Evolutionary conservation across 148 eudicot species (phyloP), one percentile per base, ranked within the genome.

Genomic region (Dianthus caryophyllus): DNA sequence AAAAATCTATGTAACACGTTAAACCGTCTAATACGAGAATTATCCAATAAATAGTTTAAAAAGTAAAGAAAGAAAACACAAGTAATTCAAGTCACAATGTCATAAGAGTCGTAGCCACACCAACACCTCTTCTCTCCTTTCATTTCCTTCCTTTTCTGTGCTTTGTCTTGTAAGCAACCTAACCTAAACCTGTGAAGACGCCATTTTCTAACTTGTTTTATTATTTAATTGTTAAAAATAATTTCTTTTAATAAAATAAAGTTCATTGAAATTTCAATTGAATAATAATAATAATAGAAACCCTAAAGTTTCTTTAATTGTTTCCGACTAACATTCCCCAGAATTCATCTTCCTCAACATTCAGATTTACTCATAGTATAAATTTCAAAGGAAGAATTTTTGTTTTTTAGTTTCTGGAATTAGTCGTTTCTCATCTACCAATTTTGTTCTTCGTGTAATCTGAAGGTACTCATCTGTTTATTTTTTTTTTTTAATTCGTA

Each of bases 101-200:
- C 38, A 33, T 33, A 33, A 33, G 38, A 53, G 30, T 53, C 58
- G 25, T 25, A 31, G 21, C 31, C 67, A 21, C 54, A 64, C 54
- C 54, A 22, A 31, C 9, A 11, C 22, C 9, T 50, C 24, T n/a
- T 49, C 53, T 39, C 61, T 50, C 59, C 65, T 73, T 26, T 74
- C 55, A 0, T 17, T 31, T 17, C 64, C 61, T 36, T 24, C 61
- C 47, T 44, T 52, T 62, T 75, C 52, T 68, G 73, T 63, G 56
- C 73, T 75, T 53, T 55, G 69, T 69, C 73, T 68, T 63, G 60
- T 33, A 55, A 69, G 78, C 69, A 75, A 64, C 78, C 78, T 75
- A 75, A 64, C 78, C 70, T 64, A 75, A 70, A 75, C 67, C 74
- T 75, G 70, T 75, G 70, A 69, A 75, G 64, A 69, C 64, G 38